Base-by-base conservation (phyloP, 352 stramenopile genomes). In the Globisporangium sylvaticum region DNA sequence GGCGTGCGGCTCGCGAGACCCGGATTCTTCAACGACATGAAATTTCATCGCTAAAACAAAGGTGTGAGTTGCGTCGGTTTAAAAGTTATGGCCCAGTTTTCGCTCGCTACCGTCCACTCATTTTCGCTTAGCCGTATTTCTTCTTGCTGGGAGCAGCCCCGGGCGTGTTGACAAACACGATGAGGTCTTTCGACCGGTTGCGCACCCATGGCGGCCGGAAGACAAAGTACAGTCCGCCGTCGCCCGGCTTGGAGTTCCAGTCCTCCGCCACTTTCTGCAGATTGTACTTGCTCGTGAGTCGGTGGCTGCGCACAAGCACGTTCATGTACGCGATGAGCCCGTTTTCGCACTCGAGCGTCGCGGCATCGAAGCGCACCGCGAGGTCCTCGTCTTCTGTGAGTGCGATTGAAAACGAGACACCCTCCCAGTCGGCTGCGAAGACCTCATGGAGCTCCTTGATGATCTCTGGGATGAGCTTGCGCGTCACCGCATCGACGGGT, bases 241-340 rank as follows among this genome's bases (percentile, higher is more conserved):
- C 82, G 2, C 81, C 79, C 6, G 82, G 81, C 57, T 88, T 90
- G 22, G 70, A 66, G 48, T 86, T 91, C 87, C 87, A 94, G 75
- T 93, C 87, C 64, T 94, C 87, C 3, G 87, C 80, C 18, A 93
- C 79, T 61, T 90, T 91, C 5, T 91, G 80, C 31, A 94, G 71
- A 3, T 76, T 71, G 78, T 90, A 94, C 68, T 92, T 94, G 68
- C 69, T 80, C 53, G 80, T 60, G 31, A 92, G 69, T 64, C 81
- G 76, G 50, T 92, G 84, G 59, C 73, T 87, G 57, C 85, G 83
- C 55, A 79, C 75, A 7, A 94, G 83, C 6, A 93, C 84, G 64
- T 93, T 92, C 84, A 94, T 94, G 71, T 93, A 94, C 25, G 87
- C 83, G 31, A 89, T 77, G 27, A 94, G 71, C 3, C 79, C 83